phyloP scores from a whole-genome alignment of 352 stramenopile species.

The Phytophthora sp. region DNA sequence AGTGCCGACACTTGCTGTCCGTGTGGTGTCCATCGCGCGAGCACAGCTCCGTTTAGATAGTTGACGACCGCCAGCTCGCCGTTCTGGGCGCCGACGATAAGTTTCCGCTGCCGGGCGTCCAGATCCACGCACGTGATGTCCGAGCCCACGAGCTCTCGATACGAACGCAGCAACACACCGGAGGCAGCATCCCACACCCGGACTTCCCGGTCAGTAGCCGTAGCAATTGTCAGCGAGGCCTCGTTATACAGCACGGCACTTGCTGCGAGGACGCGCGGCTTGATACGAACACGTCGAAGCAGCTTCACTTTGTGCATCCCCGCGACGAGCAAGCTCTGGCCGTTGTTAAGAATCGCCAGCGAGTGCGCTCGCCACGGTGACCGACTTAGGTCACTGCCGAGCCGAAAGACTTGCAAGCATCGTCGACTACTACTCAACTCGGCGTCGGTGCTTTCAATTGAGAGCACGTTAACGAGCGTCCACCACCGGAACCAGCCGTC shows the following conservation, averaged over 20 bases:
- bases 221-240: constrained; percentile 69
- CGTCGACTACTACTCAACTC: constrained; percentile 57
- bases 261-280: constrained; percentile 62
- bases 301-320: constrained; percentile 77
- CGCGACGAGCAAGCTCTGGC: constrained; percentile 60
- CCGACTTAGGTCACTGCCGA: constrained; percentile 62
- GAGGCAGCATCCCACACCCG: constrained; percentile 73
- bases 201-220: constrained; percentile 70
- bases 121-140: constrained; percentile 81
- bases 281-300: constrained; percentile 67
- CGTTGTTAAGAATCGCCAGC: constrained; percentile 66
- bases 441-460: constrained; percentile 64
- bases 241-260: constrained; percentile 75
- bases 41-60: constrained; percentile 74
- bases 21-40: constrained; percentile 72
- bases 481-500: constrained; percentile 88
- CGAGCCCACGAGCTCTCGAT: constrained; percentile 50
- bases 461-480: constrained; percentile 69
- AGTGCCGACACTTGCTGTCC: constrained; percentile 65
- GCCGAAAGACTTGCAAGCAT: constrained; percentile 71
- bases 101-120: constrained; percentile 71
- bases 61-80: constrained; percentile 76
- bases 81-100: constrained; percentile 70
- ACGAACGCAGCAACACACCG: constrained; percentile 62
- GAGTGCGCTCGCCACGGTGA: constrained; percentile 77